A percentile compares a stretch with the other conserved stretches of the same genome.
phyloP scores from a whole-genome alignment of 2,329 filamentous ascomycete genomes.

The Hypoxylon sp. region DNA sequence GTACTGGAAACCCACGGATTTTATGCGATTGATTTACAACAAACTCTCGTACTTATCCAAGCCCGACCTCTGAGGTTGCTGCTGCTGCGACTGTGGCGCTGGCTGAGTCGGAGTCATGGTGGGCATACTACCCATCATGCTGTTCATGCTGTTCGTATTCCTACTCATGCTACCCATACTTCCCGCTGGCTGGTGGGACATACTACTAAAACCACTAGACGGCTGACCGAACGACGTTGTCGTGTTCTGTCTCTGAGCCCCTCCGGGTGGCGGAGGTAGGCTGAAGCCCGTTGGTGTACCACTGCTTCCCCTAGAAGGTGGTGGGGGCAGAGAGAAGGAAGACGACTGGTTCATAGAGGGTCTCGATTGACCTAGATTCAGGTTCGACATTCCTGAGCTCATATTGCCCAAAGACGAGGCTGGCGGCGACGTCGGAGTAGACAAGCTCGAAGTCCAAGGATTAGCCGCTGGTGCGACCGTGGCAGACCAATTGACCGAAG shows the following conservation, averaged over 20 bases:
- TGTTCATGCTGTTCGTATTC: slow-evolving; percentile 50
- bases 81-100: slow-evolving; percentile 48
- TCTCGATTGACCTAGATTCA: slow-evolving; percentile 64
- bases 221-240: slow-evolving; percentile 50
- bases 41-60: slow-evolving; percentile 79
- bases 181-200: slow-evolving; percentile 41
- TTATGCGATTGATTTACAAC: slow-evolving; percentile 53
- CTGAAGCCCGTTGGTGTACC: slow-evolving; percentile 61
- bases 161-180: slow-evolving; percentile 48
- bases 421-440: slow-evolving; percentile 54
- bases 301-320: slow-evolving; percentile 58
- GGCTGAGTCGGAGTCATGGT: slow-evolving; percentile 34
- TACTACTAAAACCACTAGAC: slow-evolving; percentile 37
- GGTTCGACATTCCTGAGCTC: slow-evolving; percentile 62
- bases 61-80: slow-evolving; percentile 61
- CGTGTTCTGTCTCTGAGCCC: slow-evolving; percentile 50
- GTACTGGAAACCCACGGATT: not conserved
- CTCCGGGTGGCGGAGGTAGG: slow-evolving; percentile 63
- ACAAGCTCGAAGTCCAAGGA: slow-evolving; percentile 63
- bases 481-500: slow-evolving; percentile 58
- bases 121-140: slow-evolving; percentile 47
- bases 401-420: slow-evolving; percentile 58
- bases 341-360: slow-evolving; percentile 58
- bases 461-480: slow-evolving; percentile 59
- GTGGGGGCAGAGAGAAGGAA: slow-evolving; percentile 72